A percentile compares a stretch with the other conserved stretches of the same genome.
These are phyloP conservation scores for Dentipellis sp. DNA, from an alignment of 768 basidiomycete species.

Conservation along the genomic window DNA sequence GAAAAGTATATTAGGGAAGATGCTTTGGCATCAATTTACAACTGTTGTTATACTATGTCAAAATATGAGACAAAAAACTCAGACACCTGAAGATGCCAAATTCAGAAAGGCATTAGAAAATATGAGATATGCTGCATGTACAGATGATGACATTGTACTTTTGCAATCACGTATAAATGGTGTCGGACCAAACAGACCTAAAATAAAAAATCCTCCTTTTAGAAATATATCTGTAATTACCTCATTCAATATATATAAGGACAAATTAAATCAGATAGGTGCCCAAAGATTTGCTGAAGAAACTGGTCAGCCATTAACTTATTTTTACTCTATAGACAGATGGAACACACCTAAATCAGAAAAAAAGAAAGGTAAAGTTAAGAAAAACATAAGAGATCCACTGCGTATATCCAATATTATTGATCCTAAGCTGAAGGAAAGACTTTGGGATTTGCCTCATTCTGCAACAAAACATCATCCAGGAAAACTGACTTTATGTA, in stretches of 20 bases:
- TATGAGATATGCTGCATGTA: slow-evolving; percentile 31
- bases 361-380: too few relatives aligned
- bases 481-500: slow-evolving; percentile 13
- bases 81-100: slow-evolving; percentile 17
- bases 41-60: slow-evolving; percentile 14
- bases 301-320: slow-evolving; percentile 15
- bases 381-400: neutral
- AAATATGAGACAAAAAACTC: slow-evolving; percentile 11
- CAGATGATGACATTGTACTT: slow-evolving; percentile 27
- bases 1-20: slow-evolving; percentile 9
- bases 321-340: slow-evolving; percentile 20
- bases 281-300: slow-evolving; percentile 24
- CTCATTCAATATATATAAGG: slow-evolving; percentile 25
- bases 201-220: slow-evolving; percentile 17
- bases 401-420: neutral
- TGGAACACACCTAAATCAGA: neutral
- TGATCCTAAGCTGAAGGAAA: slow-evolving; percentile 6
- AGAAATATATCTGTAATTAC: slow-evolving; percentile 30
- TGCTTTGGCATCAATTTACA: slow-evolving; percentile 13
- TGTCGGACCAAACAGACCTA: neutral
- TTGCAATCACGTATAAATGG: slow-evolving; percentile 19
- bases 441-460: slow-evolving; percentile 17
- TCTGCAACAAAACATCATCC: slow-evolving; percentile 11
- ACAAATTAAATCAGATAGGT: slow-evolving; percentile 28
- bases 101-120: slow-evolving; percentile 25